Conservation (phyloP, 805 yeast genomes). For the Brettanomyces nanus region DNA sequence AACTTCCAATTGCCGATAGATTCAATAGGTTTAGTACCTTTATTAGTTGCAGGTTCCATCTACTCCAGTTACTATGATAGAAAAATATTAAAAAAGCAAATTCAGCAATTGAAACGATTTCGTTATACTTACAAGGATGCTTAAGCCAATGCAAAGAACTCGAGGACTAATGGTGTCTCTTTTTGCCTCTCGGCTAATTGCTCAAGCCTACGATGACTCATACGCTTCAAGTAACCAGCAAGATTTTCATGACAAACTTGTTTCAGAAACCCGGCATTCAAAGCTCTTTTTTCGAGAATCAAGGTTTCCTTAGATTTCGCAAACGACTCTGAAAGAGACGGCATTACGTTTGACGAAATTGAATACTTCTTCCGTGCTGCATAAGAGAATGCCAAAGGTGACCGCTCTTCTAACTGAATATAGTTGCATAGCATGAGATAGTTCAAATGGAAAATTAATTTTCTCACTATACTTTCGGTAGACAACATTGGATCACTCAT, state of each 20-base stretch:
- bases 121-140: slow-evolving; percentile 26
- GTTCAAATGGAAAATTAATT: slow-evolving; percentile 23
- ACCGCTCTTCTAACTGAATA: slow-evolving; percentile 14
- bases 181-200: too few species aligned
- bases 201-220: too few species aligned
- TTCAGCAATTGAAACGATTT: slow-evolving; percentile 15
- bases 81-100: slow-evolving; percentile 11
- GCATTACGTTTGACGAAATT: slow-evolving; percentile 10
- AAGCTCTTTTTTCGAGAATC: slow-evolving; percentile 12
- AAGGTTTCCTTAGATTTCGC: slow-evolving; percentile 12
- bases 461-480: too few species aligned
- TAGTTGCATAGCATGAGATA: slow-evolving; percentile 18
- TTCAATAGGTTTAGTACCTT: slow-evolving; percentile 20
- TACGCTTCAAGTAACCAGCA: not conserved
- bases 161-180: not conserved
- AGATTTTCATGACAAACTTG: slow-evolving; percentile 1
- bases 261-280: slow-evolving; percentile 19
- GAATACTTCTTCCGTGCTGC: slow-evolving; percentile 15
- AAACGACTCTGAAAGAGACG: slow-evolving; percentile 12
- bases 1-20: slow-evolving; percentile 10
- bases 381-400: slow-evolving; percentile 25
- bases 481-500: too few species aligned
- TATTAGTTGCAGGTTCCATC: slow-evolving; percentile 14
- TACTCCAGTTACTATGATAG: slow-evolving; percentile 14
- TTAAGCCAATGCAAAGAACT: slow-evolving; percentile 10